Base-by-base conservation (phyloP, 2,329 filamentous ascomycete species). In the Diplodia intermedia region DNA sequence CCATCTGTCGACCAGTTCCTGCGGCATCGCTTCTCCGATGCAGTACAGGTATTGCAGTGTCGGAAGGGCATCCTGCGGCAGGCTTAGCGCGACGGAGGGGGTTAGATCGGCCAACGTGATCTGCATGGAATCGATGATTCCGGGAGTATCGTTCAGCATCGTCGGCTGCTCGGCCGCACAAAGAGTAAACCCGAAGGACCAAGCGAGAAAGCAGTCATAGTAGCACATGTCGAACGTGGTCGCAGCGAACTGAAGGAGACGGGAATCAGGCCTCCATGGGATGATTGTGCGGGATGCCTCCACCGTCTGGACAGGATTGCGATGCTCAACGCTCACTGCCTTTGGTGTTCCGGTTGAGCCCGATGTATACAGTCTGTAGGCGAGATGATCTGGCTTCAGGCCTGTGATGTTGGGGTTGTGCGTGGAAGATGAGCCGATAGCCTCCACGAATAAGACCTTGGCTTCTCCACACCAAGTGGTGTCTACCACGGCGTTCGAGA, bases 141-240 rank as follows among this genome's bases (percentile, higher is more conserved):
- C 71, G 3, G 76, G 69, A 2, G 82, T 71, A 40, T 81, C 73
- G 62, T 81, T 77, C 14, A 82, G 73, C 73, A 82, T 77, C 26
- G 71, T 66, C 6, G 71, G 70, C 68, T 79, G 79, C 18, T 78
- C 75, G 26, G 79, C 77, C 14, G 79, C 77, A 69, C 80, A 81
- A 38, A 82, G 74, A 26, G 79, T 77, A 69, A 82, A 81, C 0
- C 81, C 81, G 65, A 80, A 77, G 11, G 76, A 76, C 80, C 80
- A 82, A 12, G 80, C 79, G 63, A 82, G 73, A 69, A 82, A 82
- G 72, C 80, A 82, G 70, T 82, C 81, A 65, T 81, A 82, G 69
- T 82, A 82, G 68, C 80, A 82, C 81, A 82, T 82, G 68, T 82
- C 81, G 68, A 81, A 82, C 9, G 79, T 80, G 4, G 74, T 75